Conservation (phyloP, 2,329 filamentous ascomycete species). For the Diaporthe helianthi region DNA sequence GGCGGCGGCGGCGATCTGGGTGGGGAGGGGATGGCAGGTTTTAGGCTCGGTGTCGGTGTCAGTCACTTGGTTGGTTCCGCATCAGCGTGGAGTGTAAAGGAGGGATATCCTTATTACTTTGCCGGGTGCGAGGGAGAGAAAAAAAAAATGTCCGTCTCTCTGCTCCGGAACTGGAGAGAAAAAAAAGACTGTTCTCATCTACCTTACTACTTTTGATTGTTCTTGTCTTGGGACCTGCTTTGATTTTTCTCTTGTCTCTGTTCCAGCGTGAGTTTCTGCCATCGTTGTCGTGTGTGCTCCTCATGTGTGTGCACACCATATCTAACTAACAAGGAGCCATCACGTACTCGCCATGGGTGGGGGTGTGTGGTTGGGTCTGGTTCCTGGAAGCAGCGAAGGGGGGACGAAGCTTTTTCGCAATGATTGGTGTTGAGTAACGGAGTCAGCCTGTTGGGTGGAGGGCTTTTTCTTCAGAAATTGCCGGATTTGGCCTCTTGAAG, state of each 20-base stretch:
- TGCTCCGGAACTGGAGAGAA: conserved; percentile 2
- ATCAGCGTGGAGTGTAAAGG: conserved; percentile 30
- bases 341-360: neutral
- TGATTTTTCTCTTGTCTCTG: neutral
- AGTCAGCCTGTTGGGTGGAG: neutral
- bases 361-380: neutral
- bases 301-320: neutral
- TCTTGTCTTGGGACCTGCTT: neutral
- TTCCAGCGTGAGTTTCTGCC: neutral
- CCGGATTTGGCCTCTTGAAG: neutral
- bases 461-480: neutral
- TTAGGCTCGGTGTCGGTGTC: conserved; percentile 29
- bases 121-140: conserved; percentile 9
- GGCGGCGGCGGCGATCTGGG: neutral
- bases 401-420: neutral
- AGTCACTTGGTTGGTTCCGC: conserved; percentile 29
- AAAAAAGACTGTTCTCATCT: conserved; percentile 12
- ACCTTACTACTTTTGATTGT: neutral
- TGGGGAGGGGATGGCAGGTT: neutral
- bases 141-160: neutral
- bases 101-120: conserved; percentile 25
- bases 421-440: neutral
- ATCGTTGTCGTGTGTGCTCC: neutral
- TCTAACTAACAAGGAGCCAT: too few species aligned
- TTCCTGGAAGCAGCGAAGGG: neutral